A percentile compares a stretch with the other conserved stretches of the same genome.
Evolutionary conservation across 768 basidiomycete genomes (phyloP).

Genomic region (Suillus clintonianus): DNA sequence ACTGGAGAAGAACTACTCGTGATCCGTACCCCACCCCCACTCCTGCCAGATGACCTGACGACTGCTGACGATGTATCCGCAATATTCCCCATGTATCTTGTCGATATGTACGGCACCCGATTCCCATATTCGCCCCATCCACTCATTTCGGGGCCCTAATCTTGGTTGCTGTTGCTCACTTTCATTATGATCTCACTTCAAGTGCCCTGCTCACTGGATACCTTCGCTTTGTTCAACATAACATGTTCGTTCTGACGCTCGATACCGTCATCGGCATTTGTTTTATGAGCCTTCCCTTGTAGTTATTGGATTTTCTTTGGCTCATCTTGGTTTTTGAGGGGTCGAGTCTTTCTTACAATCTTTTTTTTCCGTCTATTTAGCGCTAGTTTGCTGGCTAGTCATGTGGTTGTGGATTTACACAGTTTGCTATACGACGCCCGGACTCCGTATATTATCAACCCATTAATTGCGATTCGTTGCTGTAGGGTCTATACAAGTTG

Average conservation of each 20-base stretch:
- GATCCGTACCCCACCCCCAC: conserved; percentile 14
- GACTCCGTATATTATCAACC: not conserved
- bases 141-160: not conserved
- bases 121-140: not conserved
- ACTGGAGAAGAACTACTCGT: conserved; percentile 53
- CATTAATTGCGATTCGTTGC: not conserved
- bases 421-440: not conserved
- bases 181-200: not conserved
- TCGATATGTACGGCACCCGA: conserved; percentile 1
- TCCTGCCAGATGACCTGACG: not conserved
- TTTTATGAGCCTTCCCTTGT: not conserved
- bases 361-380: not conserved
- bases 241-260: not conserved
- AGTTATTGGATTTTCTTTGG: not conserved
- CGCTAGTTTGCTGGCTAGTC: not conserved
- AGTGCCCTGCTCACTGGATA: not conserved
- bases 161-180: not conserved
- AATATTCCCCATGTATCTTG: conserved; percentile 1
- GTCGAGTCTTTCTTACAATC: not conserved
- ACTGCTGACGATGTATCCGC: not conserved
- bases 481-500: not conserved
- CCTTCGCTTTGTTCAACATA: not conserved
- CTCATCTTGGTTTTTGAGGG: not conserved
- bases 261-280: not conserved
- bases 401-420: conserved; percentile 1